These are phyloP conservation scores for Talaromyces proteolyticus DNA, from an alignment of 495 filamentous ascomycete species.

Conservation along the genomic window DNA sequence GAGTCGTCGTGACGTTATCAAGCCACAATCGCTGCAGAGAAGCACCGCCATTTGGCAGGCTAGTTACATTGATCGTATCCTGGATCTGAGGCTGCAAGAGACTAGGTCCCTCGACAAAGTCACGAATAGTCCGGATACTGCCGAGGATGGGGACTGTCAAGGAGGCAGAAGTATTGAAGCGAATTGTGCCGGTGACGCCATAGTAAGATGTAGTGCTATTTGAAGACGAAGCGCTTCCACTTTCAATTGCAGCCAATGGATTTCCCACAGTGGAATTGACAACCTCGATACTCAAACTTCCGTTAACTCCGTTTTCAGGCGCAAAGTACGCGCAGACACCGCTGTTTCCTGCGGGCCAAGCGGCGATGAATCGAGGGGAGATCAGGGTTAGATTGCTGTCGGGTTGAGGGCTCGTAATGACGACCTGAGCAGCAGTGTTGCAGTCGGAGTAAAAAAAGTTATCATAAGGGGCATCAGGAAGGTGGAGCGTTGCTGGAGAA, in stretches of 20 bases:
- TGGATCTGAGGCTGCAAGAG: slow-evolving; percentile 46
- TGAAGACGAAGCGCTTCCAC: slow-evolving; percentile 7
- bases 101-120: slow-evolving; percentile 54
- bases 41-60: slow-evolving; percentile 31
- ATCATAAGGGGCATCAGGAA: slow-evolving; percentile 44
- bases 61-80: slow-evolving; percentile 33
- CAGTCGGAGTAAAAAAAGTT: slow-evolving; percentile 63
- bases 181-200: slow-evolving; percentile 44
- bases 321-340: slow-evolving; percentile 49
- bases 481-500: slow-evolving; percentile 12
- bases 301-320: slow-evolving; percentile 45
- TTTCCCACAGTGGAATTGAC: slow-evolving; percentile 33
- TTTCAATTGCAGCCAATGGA: slow-evolving; percentile 31
- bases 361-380: slow-evolving; percentile 49
- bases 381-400: slow-evolving; percentile 49
- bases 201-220: slow-evolving; percentile 33
- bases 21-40: slow-evolving; percentile 50
- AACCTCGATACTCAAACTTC: slow-evolving; percentile 46
- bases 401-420: slow-evolving; percentile 49
- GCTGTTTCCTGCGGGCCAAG: slow-evolving; percentile 62
- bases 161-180: slow-evolving; percentile 49
- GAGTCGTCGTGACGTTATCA: slow-evolving; percentile 52
- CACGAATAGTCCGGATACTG: slow-evolving; percentile 54
- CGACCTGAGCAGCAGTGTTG: slow-evolving; percentile 48
- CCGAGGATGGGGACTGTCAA: slow-evolving; percentile 51